A percentile compares a stretch with the other conserved stretches of the same genome.
phyloP scores from a whole-genome alignment of 768 basidiomycete species.

The Mycena belliarum region DNA sequence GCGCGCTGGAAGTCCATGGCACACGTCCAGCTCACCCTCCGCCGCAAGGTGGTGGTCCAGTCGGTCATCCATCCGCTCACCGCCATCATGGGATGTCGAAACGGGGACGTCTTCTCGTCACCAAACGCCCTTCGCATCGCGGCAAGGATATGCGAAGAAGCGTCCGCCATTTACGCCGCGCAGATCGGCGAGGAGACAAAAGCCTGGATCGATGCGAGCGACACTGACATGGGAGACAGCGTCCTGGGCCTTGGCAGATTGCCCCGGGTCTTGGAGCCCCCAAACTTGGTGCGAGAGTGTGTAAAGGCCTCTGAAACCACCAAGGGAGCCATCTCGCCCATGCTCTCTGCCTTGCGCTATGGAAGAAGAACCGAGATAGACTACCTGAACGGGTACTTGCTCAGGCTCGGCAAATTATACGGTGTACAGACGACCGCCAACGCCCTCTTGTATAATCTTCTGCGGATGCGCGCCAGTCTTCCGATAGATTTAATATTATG shows the following conservation, averaged over 20 bases:
- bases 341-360: constrained; percentile 68
- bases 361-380: constrained; percentile 76
- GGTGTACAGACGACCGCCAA: constrained; percentile 60
- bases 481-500: constrained; percentile 50
- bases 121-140: constrained; percentile 46
- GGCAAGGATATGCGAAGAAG: constrained; percentile 67
- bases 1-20: constrained; percentile 66
- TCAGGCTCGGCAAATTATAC: constrained; percentile 58
- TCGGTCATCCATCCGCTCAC: constrained; percentile 85
- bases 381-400: constrained; percentile 81
- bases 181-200: constrained; percentile 46
- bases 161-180: constrained; percentile 57
- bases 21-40: constrained; percentile 67
- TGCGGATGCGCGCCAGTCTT: constrained; percentile 58
- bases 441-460: constrained; percentile 53
- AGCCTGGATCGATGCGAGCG: constrained; percentile 27
- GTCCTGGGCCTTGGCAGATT: constrained; percentile 38
- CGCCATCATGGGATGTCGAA: constrained; percentile 75
- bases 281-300: constrained; percentile 56
- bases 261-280: constrained; percentile 45
- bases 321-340: constrained; percentile 73
- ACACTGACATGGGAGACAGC: constrained; percentile 21
- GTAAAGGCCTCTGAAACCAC: constrained; percentile 48
- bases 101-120: constrained; percentile 68
- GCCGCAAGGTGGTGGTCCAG: constrained; percentile 82